Base-by-base conservation (phyloP, 257 asterid species). In the Ophiorrhiza pumila region DNA sequence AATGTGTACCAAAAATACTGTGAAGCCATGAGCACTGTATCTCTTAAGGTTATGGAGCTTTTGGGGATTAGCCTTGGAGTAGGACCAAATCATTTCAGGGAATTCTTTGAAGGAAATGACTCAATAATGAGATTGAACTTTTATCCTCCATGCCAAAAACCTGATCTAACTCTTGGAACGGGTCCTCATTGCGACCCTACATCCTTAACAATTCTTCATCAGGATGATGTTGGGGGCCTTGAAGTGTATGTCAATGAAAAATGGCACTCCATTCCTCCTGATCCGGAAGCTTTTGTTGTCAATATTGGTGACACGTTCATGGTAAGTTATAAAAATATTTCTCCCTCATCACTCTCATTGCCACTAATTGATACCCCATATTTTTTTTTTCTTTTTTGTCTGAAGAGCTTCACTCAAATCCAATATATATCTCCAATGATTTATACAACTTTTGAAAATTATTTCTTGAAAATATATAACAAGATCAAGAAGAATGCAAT, bases 161-260 rank as follows among this genome's bases (percentile, higher is more conserved):
- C 97, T 8, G 88, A 84, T 47, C 70, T 74, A 1, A 85, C 88
- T 1, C 89, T 91, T 17, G 97, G 97, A 32, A 91, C 97, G 0
- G 96, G 97, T 25, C 97, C 97, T 68, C 97, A 91, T 70, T 86
- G 96, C 73, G 97, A 91, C 77, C 96, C 97, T 2, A 85, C 93
- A 7, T 85, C 96, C 27, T 45, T 91, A 74, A 89, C 96, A 0
- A 85, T 91, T 49, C 97, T 91, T 56, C 96, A 89, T 65, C 96
- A 89, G 71, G 97, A 87, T 71, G 73, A 86, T 63, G 94, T 91
- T n/a, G 87, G 85, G 20, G 97, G 97, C 18, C 96, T 91, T 41
- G 78, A 91, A 68, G 96, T 91, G 37, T 86, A 22, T 29, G 92
- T 83, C 0, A 89, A 91, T 74, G 81, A 66, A 8, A 75, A 82